Conservation (phyloP, 106 monocot species). For the Allium fistulosum region DNA sequence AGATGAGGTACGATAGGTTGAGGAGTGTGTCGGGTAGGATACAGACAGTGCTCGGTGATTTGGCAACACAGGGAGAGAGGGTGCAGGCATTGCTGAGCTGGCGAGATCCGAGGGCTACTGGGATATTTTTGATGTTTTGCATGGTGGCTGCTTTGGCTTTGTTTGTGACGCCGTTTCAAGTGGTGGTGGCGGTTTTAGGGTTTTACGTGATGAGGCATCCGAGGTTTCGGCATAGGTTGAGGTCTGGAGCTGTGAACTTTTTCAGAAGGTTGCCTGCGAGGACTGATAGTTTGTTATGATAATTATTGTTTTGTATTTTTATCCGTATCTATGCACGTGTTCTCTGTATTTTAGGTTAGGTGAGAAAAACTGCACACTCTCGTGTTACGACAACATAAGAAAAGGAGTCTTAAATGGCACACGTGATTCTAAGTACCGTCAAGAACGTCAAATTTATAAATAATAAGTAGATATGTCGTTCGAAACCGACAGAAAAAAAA, state of each 20-base stretch:
- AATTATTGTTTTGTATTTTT: not conserved
- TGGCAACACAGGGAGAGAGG: constrained; percentile 72
- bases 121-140: constrained; percentile 47
- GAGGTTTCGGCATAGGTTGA: constrained; percentile 42
- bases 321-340: not conserved
- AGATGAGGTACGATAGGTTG: constrained; percentile 62
- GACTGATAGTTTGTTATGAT: constrained; percentile 51
- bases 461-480: no score
- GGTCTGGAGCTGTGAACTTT: constrained; percentile 34
- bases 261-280: constrained; percentile 65
- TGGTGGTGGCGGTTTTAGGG: constrained; percentile 24
- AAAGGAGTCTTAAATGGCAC: no score
- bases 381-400: no score
- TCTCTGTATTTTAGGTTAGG: no score
- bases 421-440: no score
- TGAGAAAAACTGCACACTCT: no score
- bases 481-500: no score
- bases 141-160: constrained; percentile 27
- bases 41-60: constrained; percentile 53
- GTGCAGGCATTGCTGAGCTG: constrained; percentile 56
- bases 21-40: constrained; percentile 49
- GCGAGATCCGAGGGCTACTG: constrained; percentile 68
- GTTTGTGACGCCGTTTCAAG: constrained; percentile 43
- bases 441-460: no score
- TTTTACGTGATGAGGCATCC: constrained; percentile 84